Percentiles rank a stretch among this genome's conserved stretches.
Evolutionary conservation across 2,329 filamentous ascomycete genomes (phyloP).

Genomic region (Coniella vitis): DNA sequence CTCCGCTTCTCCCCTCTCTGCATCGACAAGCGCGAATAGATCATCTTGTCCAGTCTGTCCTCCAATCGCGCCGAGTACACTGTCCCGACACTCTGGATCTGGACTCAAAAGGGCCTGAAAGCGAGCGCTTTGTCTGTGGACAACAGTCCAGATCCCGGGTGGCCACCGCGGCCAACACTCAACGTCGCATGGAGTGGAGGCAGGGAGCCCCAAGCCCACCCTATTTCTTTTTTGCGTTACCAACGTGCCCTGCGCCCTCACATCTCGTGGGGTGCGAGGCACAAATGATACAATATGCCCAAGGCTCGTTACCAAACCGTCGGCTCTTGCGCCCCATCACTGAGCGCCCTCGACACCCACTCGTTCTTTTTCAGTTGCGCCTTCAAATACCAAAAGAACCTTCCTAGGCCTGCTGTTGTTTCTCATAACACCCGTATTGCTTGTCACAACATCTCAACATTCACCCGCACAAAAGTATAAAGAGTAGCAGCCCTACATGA

Average conservation of each 20-base stretch:
- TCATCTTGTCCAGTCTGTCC: background rate
- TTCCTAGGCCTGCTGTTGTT: background rate
- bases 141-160: background rate
- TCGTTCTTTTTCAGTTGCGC: too few species aligned
- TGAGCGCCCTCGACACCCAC: too few species aligned
- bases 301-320: background rate
- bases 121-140: background rate
- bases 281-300: background rate
- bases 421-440: background rate
- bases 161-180: conserved; percentile 2
- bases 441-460: background rate
- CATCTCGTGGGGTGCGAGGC: background rate
- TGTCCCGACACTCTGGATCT: conserved; percentile 5
- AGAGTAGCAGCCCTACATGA: background rate
- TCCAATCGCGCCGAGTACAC: conserved; percentile 6
- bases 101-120: background rate
- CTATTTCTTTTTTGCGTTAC: conserved; percentile 1
- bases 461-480: background rate
- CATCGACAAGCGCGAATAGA: conserved; percentile 1
- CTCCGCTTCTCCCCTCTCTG: background rate
- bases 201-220: conserved; percentile 3
- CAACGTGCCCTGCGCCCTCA: background rate
- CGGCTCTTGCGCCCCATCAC: too few species aligned
- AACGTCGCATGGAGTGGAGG: conserved; percentile 5
- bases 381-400: too few species aligned